Evolutionary conservation across 202 grass and related monocot genomes (phyloP).

Genomic region (Setaria viridis): DNA sequence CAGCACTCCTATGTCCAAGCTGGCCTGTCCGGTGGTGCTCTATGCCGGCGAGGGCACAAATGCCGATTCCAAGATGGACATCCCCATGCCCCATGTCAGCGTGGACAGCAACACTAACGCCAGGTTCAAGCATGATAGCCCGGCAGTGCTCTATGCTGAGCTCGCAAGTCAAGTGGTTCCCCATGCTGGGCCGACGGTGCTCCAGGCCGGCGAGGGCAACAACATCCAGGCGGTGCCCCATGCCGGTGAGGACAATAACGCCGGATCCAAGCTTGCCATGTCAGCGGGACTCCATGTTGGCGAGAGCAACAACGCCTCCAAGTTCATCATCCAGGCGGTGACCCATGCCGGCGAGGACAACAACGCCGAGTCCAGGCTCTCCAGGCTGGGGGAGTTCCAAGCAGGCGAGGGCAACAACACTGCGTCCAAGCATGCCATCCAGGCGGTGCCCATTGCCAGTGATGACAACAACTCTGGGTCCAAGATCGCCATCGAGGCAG

Average conservation of each 20-base stretch:
- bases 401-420: not conserved
- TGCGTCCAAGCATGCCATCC: conserved; percentile 4
- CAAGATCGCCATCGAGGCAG: not conserved
- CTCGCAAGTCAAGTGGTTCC: not conserved
- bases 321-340: not conserved
- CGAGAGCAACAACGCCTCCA: not conserved
- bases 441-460: no score
- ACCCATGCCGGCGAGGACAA: not conserved
- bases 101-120: not conserved
- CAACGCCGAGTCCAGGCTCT: not conserved
- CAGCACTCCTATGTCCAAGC: not conserved
- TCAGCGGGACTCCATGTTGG: not conserved
- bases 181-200: not conserved
- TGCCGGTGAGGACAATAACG: not conserved
- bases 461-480: not conserved
- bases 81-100: not conserved
- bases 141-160: not conserved
- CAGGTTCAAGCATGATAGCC: not conserved
- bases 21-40: not conserved
- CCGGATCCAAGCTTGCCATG: not conserved
- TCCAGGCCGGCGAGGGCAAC: not conserved
- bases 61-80: not conserved
- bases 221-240: not conserved
- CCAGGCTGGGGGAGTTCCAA: not conserved
- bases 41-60: not conserved